phyloP scores from a whole-genome alignment of 2,329 filamentous ascomycete species.

The Aspergillus sp. region DNA sequence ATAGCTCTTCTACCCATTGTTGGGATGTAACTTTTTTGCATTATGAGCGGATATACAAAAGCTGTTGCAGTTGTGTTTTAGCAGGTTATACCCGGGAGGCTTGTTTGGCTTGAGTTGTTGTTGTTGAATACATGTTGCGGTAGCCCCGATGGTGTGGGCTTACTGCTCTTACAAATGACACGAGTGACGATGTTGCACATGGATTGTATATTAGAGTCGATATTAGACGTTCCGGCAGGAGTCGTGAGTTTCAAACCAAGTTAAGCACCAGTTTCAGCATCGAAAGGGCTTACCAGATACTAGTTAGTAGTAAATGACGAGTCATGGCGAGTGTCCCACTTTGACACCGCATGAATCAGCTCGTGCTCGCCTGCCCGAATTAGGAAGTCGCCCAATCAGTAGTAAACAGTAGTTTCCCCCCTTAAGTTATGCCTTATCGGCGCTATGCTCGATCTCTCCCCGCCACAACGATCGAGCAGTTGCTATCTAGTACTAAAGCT shows the following conservation, averaged over 20 bases:
- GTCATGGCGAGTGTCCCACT: no score
- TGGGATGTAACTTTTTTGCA: background rate
- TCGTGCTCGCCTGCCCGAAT: no score
- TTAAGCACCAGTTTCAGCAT: no score
- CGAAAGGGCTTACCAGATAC: no score
- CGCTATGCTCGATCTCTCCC: no score
- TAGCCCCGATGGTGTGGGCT: background rate
- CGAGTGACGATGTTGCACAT: background rate
- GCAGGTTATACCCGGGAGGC: slow-evolving; percentile 8
- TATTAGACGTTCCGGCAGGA: background rate
- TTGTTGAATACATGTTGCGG: background rate
- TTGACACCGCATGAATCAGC: no score
- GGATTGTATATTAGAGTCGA: background rate
- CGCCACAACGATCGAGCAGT: no score
- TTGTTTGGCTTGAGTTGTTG: slow-evolving; percentile 3
- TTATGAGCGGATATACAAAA: background rate
- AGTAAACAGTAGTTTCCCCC: no score
- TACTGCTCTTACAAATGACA: background rate
- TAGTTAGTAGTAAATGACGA: no score
- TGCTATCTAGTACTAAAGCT: no score
- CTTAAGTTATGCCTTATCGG: no score
- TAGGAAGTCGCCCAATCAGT: no score
- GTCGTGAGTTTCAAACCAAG: background rate
- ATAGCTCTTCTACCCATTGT: background rate
- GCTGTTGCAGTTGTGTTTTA: slow-evolving; percentile 1